These are phyloP conservation scores for Agastache rugosa DNA, from an alignment of 257 asterid species.

Conservation along the genomic window DNA sequence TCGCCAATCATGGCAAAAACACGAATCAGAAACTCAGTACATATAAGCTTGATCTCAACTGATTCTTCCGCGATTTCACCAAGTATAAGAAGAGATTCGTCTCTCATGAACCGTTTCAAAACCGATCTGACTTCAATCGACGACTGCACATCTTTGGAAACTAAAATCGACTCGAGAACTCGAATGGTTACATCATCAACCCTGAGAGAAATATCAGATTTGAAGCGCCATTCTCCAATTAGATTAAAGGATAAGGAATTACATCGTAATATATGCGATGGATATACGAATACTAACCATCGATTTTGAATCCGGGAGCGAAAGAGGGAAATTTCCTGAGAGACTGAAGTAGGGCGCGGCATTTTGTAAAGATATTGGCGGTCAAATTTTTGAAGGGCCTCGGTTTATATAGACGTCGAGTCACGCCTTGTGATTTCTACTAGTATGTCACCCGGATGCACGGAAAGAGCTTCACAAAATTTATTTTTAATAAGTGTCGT, in stretches of 20 bases:
- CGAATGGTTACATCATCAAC: conserved; percentile 62
- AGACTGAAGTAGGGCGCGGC: conserved; percentile 40
- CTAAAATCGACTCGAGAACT: conserved; percentile 65
- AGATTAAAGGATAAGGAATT: background rate
- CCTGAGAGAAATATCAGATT: conserved; percentile 43
- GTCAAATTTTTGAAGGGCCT: conserved; percentile 35
- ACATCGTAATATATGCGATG: background rate
- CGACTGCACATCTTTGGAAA: conserved; percentile 59
- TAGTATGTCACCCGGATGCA: no score
- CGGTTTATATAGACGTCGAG: background rate
- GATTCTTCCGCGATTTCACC: conserved; percentile 61
- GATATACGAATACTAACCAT: conserved; percentile 47
- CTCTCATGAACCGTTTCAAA: conserved; percentile 65
- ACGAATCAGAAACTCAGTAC: conserved; percentile 67
- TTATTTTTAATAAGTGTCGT: no score
- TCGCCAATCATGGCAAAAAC: conserved; percentile 75
- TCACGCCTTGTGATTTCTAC: background rate
- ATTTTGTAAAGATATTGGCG: conserved; percentile 39
- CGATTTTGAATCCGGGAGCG: conserved; percentile 60
- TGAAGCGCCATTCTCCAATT: conserved; percentile 4
- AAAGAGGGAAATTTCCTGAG: conserved; percentile 65
- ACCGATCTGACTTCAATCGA: conserved; percentile 45
- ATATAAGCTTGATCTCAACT: conserved; percentile 61
- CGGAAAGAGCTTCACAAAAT: no score
- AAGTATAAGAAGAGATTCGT: conserved; percentile 59